Evolutionary conservation across 331 rosid species (phyloP).

Genomic region (Telfairia occidentalis): DNA sequence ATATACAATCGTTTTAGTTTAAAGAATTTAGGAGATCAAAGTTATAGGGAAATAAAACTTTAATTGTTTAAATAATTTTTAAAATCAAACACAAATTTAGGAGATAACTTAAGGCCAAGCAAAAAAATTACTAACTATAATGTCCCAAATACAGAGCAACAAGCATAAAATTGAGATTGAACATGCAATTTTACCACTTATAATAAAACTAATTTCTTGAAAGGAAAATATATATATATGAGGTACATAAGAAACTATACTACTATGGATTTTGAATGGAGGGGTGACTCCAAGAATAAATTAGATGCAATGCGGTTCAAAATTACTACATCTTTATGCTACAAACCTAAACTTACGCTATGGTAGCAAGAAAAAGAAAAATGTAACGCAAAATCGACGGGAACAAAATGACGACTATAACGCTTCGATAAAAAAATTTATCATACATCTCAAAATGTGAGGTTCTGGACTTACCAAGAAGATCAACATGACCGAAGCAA

Average conservation of each 20-base stretch:
- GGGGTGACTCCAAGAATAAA: neutral
- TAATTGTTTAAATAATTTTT: too few relatives aligned
- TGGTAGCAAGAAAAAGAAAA: neutral
- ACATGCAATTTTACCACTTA: constrained; percentile 2
- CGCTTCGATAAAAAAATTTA: constrained; percentile 25
- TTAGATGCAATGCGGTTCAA: neutral
- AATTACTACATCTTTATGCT: constrained; percentile 34
- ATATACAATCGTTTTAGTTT: too few relatives aligned
- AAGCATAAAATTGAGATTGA: neutral
- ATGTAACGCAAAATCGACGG: neutral
- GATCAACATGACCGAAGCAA: constrained; percentile 67
- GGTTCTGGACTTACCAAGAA: constrained; percentile 25
- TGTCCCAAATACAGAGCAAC: neutral
- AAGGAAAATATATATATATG: neutral
- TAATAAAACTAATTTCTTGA: neutral
- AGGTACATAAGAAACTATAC: neutral
- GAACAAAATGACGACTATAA: constrained; percentile 25
- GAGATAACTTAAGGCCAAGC: neutral
- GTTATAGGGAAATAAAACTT: too few relatives aligned
- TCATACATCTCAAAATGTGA: constrained; percentile 40
- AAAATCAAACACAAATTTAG: too few relatives aligned
- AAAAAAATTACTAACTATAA: neutral
- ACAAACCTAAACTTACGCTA: constrained; percentile 9
- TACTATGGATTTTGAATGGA: neutral
- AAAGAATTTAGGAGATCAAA: too few relatives aligned